Base-by-base conservation (phyloP, 1,284 basidiomycete genomes). In the Irpex sp. region DNA sequence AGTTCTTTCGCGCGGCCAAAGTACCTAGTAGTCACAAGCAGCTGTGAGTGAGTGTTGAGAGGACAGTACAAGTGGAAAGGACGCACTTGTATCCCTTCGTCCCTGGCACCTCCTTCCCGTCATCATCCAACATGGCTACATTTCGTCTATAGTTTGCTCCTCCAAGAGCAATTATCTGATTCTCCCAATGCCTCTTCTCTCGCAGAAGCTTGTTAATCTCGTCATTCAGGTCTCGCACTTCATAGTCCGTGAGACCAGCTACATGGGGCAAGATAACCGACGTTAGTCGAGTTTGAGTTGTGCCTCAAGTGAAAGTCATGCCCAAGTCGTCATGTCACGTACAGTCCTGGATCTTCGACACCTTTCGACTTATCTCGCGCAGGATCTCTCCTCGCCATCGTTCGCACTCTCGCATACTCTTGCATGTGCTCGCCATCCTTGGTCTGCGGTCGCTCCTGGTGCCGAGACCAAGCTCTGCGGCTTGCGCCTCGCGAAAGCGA, bases 281-380 rank as follows among this genome's bases (percentile, higher is more conserved):
- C 51, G 37, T 55, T 57, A 66, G n/a, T 9, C 8, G 19, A 19
- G 19, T 51, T 51, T 11, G n/a, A 51, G 49, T 21, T 44, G 49
- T 58, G 8, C n/a, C 65, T 59, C 37, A 52, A 47, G 44, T 26
- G 26, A 26, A 26, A 26, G 11, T 58, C 52, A 56, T 13, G 15
- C 47, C 47, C 64, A 59, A 15, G 48, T 34, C 44, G 48, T 2
- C 47, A 17, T 19, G 13, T 49, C 57, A 83, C 91, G 69, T 61
- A 97, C 95, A 80, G 73, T 99, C 97, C 75, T 99, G 97, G 62
- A 98, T 98, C 79, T 98, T 98, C 38, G 93, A 93, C 36, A 99
- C 97, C 74, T 99, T 99, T 66, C 97, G 77, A 73, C 92, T 94
- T 62, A 99, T 96, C 73, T 99, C 97, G 59, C 94, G 83, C 64